Evolutionary conservation across 73 alveolate species (phyloP).

Genomic region (Tetrahymena borealis): DNA sequence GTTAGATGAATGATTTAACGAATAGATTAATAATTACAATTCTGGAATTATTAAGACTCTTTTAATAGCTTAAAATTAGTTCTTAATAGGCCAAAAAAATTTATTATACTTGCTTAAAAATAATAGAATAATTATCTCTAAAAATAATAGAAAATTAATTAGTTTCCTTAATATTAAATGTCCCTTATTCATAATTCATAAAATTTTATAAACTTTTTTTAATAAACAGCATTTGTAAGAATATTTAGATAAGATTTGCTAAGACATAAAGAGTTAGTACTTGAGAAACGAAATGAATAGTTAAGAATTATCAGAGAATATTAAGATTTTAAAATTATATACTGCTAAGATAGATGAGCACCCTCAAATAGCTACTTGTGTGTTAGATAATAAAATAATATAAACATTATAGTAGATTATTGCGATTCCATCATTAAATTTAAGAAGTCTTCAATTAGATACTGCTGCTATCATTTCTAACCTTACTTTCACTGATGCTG

Average conservation of each 20-base stretch:
- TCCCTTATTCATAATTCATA: too few relatives aligned
- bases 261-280: neutral
- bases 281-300: neutral
- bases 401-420: neutral
- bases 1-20: too few relatives aligned
- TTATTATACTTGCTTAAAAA: too few relatives aligned
- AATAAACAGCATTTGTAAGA: neutral
- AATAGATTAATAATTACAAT: too few relatives aligned
- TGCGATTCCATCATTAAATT: neutral
- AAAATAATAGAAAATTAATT: too few relatives aligned
- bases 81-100: too few relatives aligned
- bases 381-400: neutral
- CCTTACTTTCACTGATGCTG: neutral
- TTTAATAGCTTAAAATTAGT: too few relatives aligned
- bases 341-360: neutral
- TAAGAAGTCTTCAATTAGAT: neutral
- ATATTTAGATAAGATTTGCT: neutral
- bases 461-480: neutral
- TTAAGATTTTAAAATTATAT: neutral
- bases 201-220: neutral
- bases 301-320: neutral
- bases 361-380: neutral
- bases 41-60: too few relatives aligned
- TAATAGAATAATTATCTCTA: neutral
- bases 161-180: too few relatives aligned